These are phyloP conservation scores for Penicillium ochrochloron DNA, from an alignment of 495 filamentous ascomycete species.

Conservation along the genomic window DNA sequence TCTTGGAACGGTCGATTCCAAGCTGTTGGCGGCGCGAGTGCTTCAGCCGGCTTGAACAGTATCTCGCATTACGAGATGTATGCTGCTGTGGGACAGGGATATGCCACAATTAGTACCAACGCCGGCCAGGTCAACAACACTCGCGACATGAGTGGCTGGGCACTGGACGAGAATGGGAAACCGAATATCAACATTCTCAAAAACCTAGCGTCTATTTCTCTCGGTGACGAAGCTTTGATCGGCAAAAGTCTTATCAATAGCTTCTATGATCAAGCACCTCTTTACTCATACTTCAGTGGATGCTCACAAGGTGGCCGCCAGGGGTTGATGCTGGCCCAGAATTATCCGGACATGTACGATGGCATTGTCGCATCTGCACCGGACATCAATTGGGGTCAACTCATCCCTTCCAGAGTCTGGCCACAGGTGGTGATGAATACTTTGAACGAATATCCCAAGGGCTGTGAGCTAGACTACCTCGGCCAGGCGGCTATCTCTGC, in stretches of 20 bases:
- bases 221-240: background rate
- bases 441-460: background rate
- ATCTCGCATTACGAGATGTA: background rate
- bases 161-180: background rate
- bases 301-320: background rate
- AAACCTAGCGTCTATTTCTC: background rate
- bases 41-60: background rate
- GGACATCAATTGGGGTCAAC: background rate
- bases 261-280: background rate
- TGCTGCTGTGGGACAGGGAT: background rate
- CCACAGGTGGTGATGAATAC: background rate
- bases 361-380: background rate
- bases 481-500: background rate
- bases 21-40: background rate
- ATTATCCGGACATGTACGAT: background rate
- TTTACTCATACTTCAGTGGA: background rate
- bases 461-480: background rate
- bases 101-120: background rate
- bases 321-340: background rate
- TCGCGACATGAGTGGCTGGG: background rate
- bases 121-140: background rate
- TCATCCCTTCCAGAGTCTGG: background rate
- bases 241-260: background rate
- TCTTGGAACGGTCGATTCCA: background rate
- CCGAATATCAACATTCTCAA: background rate